Evolutionary conservation across 495 filamentous ascomycete species (phyloP), one percentile per base, ranked within the genome.

Genomic region (Lasiosphaeria ovina): DNA sequence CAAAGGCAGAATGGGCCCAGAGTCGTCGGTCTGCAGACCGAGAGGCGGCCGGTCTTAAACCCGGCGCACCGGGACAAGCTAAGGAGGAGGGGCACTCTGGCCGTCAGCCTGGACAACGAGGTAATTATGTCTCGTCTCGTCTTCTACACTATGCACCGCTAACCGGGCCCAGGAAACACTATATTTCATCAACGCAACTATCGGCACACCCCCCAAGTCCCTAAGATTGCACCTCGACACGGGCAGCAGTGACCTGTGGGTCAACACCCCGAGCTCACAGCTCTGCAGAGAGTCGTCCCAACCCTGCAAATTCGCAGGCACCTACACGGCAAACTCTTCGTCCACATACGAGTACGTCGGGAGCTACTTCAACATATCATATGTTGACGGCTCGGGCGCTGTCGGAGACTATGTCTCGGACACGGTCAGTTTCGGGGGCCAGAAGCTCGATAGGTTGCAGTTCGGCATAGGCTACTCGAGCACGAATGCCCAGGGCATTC

Each of bases 241-340:
- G 9, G 90, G 90, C 34, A 95, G 91, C 69, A 94, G 90, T 65
- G 93, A 98, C 75, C 74, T 97, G 3, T 97, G 93, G 93, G 82
- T 87, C 32, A 94, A 95, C 72, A 83, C 88, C 4, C 80, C 81
- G 11, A 72, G 69, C 36, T 93, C 90, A 6, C 62, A 69, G 3
- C 72, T 90, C 16, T 96, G 92, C 66, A 58, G 68, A 7, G 60
- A 66, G 3, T 59, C 59, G 7, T 58, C 58, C 0, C 62, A 80
- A 11, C 80, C 82, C 9, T 93, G 89, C 65, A 59, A 65, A 10
- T 69, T 63, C 24, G 81, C 83, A 10, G 90, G 89, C 12, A 86
- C 88, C 8, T 94, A 91, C 70, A 65, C 83, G 53, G 79, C 89
- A n/a, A 90, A 89, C 66, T 71, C 75, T 0, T 97, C 93, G 3